Evolutionary conservation across 257 asterid genomes (phyloP), one percentile per base, ranked within the genome.

Genomic region (Solanum appendiculatum): DNA sequence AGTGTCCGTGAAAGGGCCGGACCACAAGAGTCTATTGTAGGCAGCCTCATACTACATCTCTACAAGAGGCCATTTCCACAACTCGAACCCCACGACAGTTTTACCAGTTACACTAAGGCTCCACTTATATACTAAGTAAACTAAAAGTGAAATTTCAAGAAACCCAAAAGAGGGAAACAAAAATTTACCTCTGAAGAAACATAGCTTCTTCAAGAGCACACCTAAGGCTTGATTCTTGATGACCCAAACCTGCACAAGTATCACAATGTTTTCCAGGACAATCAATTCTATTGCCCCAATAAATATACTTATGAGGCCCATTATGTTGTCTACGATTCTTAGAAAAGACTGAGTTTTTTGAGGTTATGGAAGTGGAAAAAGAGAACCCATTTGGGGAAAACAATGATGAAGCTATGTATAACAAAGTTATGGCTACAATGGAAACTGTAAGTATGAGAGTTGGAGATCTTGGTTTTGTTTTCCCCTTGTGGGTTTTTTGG

Each of bases 211-310:
- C 99, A 77, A 97, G 98, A 90, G 99, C 99, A 91, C 99, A 97
- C 93, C 99, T 93, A 88, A 97, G 98, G 92, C 99, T 97, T 70
- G 99, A 97, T 84, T 97, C 99, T 86, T 97, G 99, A 91, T 97
- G 99, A 82, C 99, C 99, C 89, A 97, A 92, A 73, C 98, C 99
- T 86, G 89, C 98, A 88, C 99, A 97, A 42, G 98, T 88, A 54
- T 93, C 93, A 86, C 99, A 97, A 90, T 97, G 98, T 86, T 96
- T 97, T n/a, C 99, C 99, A 18, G 99, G 99, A 63, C 99, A 97
- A 88, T 97, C 99, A 85, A 97, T 94, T 91, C 89, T 92, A 70
- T 86, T 88, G 3, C 99, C 99, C 99, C 99, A 97, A 72, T 95
- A 97, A 68, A 97, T 89, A 90, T 94, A 97, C 91, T 93, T 96